Base-by-base conservation (phyloP, 352 stramenopile genomes). In the Globisporangium alternatum region DNA sequence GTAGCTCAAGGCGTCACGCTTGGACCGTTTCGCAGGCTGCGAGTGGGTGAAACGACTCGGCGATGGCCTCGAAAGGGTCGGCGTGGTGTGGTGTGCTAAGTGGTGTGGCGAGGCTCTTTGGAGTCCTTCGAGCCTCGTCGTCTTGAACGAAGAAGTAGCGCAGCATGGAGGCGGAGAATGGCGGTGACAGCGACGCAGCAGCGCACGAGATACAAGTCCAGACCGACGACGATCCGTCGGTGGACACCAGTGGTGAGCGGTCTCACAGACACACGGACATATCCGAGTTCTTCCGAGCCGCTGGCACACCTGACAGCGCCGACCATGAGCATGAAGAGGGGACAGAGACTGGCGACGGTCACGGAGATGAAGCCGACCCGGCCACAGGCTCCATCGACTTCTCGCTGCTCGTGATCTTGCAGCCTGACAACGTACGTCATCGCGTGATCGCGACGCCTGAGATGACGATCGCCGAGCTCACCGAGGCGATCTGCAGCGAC, bases 381-480 rank as follows among this genome's bases (percentile, higher is more conserved):
- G 47, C 51, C 10, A 39, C 28, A 1, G 25, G 37, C 25, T 17
- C 52, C n/a, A 41, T 51, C 30, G 75, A 88, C 39, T 93, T 89
- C 60, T 71, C 74, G 33, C 56, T 94, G 15, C 69, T 91, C 0
- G 71, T 96, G 22, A 65, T 93, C 22, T 59, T 96, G 19, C 79
- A 93, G 63, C 86, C 86, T 13, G 83, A 95, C 28, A 85, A 82
- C 21, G 84, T 95, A 41, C 72, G 84, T 35, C 86, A 95, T 64
- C 74, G 75, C 37, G 77, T 96, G 54, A 64, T 76, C 8, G 84
- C 83, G 37, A 86, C 78, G 9, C 47, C 71, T 1, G 64, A 79
- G 8, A 80, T 65, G 12, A 91, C 80, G 5, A 64, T 95, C 5
- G 75, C 68, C 13, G 68, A 68, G 43, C 52, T 96, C 35, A 82